Conservation (phyloP, 75 land plant genomes). For the Cryptomeria japonica region DNA sequence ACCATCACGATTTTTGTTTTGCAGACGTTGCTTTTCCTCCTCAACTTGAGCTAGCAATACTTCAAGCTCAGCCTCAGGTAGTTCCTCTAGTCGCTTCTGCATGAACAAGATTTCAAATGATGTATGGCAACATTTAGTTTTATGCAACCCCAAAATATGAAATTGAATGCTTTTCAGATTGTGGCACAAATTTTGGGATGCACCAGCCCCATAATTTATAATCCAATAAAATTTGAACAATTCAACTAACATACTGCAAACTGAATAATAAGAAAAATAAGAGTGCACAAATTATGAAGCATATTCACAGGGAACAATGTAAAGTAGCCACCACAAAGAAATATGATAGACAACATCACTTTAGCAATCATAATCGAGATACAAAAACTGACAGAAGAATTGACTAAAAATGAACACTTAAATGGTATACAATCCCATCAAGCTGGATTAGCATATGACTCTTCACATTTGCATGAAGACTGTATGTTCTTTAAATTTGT, state of each 20-base stretch:
- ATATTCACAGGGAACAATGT: not conserved
- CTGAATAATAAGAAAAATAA: not conserved
- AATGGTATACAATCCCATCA: not conserved
- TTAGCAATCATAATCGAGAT: not conserved
- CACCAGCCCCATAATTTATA: not conserved
- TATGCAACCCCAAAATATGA: not conserved
- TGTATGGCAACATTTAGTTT: not conserved
- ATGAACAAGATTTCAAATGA: not conserved
- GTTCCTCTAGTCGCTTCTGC: slow-evolving; percentile 84
- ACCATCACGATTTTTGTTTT: slow-evolving; percentile 1
- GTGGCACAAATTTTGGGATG: not conserved
- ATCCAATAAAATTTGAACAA: not conserved
- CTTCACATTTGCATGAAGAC: not conserved
- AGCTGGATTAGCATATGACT: not conserved
- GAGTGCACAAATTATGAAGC: not conserved
- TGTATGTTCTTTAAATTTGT: not conserved
- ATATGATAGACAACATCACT: not conserved
- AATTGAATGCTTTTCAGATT: not conserved
- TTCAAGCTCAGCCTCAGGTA: slow-evolving; percentile 86
- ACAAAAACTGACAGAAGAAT: not conserved
- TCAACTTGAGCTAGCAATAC: slow-evolving; percentile 86
- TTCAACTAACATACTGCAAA: not conserved
- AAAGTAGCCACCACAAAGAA: not conserved
- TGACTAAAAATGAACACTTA: not conserved
- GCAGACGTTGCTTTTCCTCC: slow-evolving; percentile 68